Base-by-base conservation (phyloP, 345 rosid genomes). In the Trapa bicornis region DNA sequence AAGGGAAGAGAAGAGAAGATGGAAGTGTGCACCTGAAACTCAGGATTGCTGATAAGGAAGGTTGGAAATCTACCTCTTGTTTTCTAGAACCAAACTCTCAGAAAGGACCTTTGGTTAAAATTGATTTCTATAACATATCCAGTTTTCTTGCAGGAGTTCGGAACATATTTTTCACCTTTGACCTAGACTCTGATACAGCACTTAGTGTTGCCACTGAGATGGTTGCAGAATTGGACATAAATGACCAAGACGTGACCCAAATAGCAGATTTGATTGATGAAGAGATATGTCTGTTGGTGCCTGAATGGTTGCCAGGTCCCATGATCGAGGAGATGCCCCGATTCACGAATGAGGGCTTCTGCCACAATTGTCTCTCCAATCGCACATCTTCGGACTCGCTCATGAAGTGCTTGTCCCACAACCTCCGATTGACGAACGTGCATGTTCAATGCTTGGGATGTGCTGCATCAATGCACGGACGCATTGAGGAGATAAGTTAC, bases 221-320 rank as follows among this genome's bases (percentile, higher is more conserved):
- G 99, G 91, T 91, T 36, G 89, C 88, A 1, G 99, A 94, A 65
- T 80, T 94, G 66, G 99, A 94, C 75, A 85, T 94, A 63, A 86
- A 83, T 3, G 89, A 86, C 72, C 88, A 82, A 60, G 96, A 91
- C 33, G 97, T 80, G 72, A 85, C 86, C 6, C 86, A 83, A 67
- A 94, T 94, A 71, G 89, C 99, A 2, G 87, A 86, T 41, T 89
- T 86, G 86, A 94, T 94, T 7, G 95, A 94, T 65, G 92, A 88
- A 47, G 97, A 89, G 79, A 86, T 93, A 67, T 78, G 82, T 70
- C 81, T 87, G 57, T 72, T 94, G 72, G 96, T 91, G 61, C 97
- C 96, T 1, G 81, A 64, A 6, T 87, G 97, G 99, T 80, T 77
- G 75, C 77, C 81, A 0, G 97, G 92, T 4, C 92, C 86, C 7